Evolutionary conservation across 768 basidiomycete species (phyloP).

Genomic region (Mycena alexandri): DNA sequence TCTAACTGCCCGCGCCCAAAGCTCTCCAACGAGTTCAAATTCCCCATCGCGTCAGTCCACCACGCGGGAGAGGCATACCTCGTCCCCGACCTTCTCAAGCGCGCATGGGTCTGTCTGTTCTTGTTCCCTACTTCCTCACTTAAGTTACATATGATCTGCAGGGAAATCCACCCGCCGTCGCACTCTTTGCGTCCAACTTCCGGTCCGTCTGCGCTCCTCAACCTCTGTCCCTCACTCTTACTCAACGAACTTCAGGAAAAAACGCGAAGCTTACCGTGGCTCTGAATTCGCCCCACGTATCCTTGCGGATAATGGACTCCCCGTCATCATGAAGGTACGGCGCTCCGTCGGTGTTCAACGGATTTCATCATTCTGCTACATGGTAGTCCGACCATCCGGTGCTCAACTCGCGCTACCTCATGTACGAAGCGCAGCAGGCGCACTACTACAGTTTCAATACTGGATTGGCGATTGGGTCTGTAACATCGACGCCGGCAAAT

Average conservation of each 20-base stretch:
- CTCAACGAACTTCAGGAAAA: constrained; percentile 46
- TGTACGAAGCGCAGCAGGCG: constrained; percentile 79
- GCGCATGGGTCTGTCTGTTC: constrained; percentile 64
- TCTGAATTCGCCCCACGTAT: constrained; percentile 81
- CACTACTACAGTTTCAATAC: constrained; percentile 74
- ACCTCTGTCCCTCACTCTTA: neutral
- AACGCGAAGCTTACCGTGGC: constrained; percentile 72
- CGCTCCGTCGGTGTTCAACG: neutral
- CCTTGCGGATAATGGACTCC: constrained; percentile 72
- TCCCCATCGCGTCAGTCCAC: constrained; percentile 81
- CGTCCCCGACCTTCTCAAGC: constrained; percentile 81
- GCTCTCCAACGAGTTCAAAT: constrained; percentile 86
- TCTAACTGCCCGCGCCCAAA: constrained; percentile 40
- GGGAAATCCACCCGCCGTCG: constrained; percentile 73
- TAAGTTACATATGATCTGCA: constrained; percentile 20
- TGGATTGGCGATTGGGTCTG: constrained; percentile 69
- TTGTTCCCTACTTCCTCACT: neutral
- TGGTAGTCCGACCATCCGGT: constrained; percentile 71
- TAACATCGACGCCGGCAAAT: constrained; percentile 74
- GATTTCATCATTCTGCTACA: constrained; percentile 1
- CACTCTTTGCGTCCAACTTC: constrained; percentile 78
- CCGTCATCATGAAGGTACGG: constrained; percentile 79
- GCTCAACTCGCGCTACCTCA: constrained; percentile 72
- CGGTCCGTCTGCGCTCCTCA: constrained; percentile 45
- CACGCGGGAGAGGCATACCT: constrained; percentile 87